phyloP scores from a whole-genome alignment of 768 basidiomycete species.

The Serpula lacrymans region DNA sequence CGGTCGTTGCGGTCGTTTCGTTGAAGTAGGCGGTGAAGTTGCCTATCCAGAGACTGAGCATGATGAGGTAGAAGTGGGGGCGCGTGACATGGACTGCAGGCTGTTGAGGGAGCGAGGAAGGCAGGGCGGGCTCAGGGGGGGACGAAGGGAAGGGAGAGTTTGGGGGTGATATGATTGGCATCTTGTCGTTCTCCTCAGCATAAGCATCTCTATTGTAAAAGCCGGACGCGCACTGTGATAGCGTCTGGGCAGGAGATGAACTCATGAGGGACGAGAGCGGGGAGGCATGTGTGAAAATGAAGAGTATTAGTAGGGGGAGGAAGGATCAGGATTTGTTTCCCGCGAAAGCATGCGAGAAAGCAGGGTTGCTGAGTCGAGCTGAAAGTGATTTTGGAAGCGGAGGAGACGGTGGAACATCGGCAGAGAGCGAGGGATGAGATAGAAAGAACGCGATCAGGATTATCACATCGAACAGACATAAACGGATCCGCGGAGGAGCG shows the following conservation, averaged over 20 bases:
- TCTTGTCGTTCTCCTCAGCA: conserved; percentile 23
- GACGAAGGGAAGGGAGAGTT: conserved; percentile 4
- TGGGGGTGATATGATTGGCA: conserved; percentile 3
- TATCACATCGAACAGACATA: too few species aligned
- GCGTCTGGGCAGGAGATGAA: conserved; percentile 22
- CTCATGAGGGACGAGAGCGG: conserved; percentile 19
- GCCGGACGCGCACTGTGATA: conserved; percentile 28
- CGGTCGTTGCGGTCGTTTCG: conserved; percentile 31
- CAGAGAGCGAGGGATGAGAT: too few species aligned
- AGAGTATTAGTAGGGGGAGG: conserved; percentile 3
- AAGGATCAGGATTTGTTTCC: conserved; percentile 14
- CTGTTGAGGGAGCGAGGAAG: conserved; percentile 7
- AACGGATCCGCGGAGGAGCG: too few species aligned
- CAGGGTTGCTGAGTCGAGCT: conserved; percentile 13
- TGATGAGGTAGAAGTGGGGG: conserved; percentile 30
- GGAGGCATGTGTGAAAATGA: neutral
- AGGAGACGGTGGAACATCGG: neutral
- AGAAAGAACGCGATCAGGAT: too few species aligned
- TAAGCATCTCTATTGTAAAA: conserved; percentile 25
- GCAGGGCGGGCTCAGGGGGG: neutral
- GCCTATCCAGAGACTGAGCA: conserved; percentile 30
- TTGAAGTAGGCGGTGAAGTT: conserved; percentile 35
- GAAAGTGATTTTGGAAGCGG: neutral
- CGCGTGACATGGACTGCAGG: conserved; percentile 26
- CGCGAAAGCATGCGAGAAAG: conserved; percentile 12